Base-by-base conservation (phyloP, 2,329 filamentous ascomycete species). In the Cadophora sp. region DNA sequence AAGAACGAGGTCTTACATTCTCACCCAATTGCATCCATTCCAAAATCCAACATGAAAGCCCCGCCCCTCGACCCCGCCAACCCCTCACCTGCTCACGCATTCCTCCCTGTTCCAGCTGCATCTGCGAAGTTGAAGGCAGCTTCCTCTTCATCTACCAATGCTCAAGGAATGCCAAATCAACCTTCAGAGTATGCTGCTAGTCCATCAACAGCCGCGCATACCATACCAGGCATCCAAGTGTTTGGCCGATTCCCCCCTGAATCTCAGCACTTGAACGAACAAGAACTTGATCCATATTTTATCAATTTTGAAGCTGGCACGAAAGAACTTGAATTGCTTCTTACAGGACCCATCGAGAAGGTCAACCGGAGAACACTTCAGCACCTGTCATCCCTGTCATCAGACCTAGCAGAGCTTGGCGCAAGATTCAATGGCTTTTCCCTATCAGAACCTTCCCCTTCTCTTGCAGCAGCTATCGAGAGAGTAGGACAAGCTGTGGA, bases 361-460 rank as follows among this genome's bases (percentile, higher is more conserved):
- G 94, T 97, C 69, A 99, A 98, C 75, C 89, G 95, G 39, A 88
- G 96, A 43, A 94, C 94, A 6, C 82, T 99, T 7, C 92, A 89
- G 68, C 96, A 99, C 75, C 80, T 98, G 11, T 92, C 92, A 16
- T 89, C 91, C 5, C 83, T 97, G 59, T 93, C 93, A 2, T 87
- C 93, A 5, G 96, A 99, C 77, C 85, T 98, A 68, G 93, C 94
- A 72, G 96, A 99, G 76, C 84, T 99, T 9, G 96, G 96, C 8
- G 96, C 94, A n/a, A 88, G 94, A 68, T 98, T 96, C 79, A 99
- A 99, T 75, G 96, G 92, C 0, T 99, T 99, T 79, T 96, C 96
- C 0, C 84, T 99, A 0, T 97, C 94, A 0, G 96, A 99, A 78
- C 92, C 94, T 72, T 94, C 93, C 0, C 90, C 91, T 14, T 93